phyloP scores from a whole-genome alignment of 768 basidiomycete genomes.

The Pleurotus ostreatus region DNA sequence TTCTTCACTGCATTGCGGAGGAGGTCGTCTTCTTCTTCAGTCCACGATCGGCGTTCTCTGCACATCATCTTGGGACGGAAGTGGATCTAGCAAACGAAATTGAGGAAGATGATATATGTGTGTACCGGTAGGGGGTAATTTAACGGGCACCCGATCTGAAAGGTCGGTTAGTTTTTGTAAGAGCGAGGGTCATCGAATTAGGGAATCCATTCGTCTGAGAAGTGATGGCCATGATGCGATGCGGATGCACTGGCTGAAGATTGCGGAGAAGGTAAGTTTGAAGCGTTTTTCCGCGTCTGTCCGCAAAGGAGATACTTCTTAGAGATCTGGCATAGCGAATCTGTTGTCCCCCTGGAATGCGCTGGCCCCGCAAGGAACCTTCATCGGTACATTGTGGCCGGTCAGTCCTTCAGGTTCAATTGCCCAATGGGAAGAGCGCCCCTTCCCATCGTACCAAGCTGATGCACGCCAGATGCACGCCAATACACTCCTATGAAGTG shows the following conservation, averaged over 20 bases:
- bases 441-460: too few species aligned
- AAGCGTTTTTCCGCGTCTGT: constrained; percentile 5
- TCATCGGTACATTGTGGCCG: background rate
- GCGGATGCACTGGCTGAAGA: constrained; percentile 3
- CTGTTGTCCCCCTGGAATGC: background rate
- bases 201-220: background rate
- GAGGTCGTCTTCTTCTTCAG: constrained; percentile 47
- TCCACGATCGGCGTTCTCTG: constrained; percentile 51
- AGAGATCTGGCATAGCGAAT: background rate
- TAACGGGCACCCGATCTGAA: background rate
- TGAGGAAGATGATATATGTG: background rate
- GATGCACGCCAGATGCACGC: background rate
- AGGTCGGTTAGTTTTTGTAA: constrained; percentile 4
- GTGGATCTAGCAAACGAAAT: background rate
- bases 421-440: too few species aligned
- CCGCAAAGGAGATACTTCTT: background rate
- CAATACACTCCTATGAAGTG: background rate
- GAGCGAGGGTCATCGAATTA: background rate
- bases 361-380: background rate
- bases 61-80: constrained; percentile 24
- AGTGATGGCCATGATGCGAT: background rate
- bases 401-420: background rate
- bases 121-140: background rate
- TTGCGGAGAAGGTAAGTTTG: constrained; percentile 6
- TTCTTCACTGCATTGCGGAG: constrained; percentile 46